Percentiles rank a stretch among this genome's conserved stretches.
Conservation (phyloP, 768 basidiomycete species). For the Pisolithus sp. region DNA sequence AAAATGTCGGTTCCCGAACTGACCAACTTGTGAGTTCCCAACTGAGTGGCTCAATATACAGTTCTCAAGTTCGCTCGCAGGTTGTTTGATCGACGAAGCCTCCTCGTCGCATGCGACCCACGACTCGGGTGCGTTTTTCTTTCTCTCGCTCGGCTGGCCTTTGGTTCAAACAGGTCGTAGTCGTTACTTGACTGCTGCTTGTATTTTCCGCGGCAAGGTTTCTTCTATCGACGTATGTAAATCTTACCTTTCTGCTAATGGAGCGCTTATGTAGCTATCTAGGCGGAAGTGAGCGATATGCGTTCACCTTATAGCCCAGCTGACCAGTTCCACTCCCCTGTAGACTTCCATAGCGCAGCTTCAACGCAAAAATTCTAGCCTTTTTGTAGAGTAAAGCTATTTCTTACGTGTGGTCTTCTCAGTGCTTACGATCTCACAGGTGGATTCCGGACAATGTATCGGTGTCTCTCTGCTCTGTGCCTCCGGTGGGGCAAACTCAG, state of each 20-base stretch:
- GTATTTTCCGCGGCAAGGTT: conserved; percentile 80
- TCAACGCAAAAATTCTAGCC: conserved; percentile 65
- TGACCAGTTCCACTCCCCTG: conserved; percentile 5
- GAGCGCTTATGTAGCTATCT: conserved; percentile 6
- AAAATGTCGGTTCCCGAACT: conserved; percentile 59
- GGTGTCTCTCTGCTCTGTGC: conserved; percentile 74
- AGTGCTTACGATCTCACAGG: conserved; percentile 29
- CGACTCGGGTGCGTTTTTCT: conserved; percentile 50
- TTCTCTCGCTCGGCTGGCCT: background rate
- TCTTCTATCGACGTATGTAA: conserved; percentile 70
- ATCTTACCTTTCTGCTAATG: background rate
- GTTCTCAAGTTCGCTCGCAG: conserved; percentile 29
- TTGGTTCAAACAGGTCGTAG: conserved; percentile 29
- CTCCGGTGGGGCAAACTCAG: conserved; percentile 73
- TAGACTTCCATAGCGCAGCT: conserved; percentile 68
- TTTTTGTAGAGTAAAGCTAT: conserved; percentile 69
- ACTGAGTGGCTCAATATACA: background rate
- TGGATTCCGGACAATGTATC: conserved; percentile 93
- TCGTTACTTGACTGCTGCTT: conserved; percentile 81
- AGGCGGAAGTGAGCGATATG: conserved; percentile 46
- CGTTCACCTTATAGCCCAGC: conserved; percentile 1
- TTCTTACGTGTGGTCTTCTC: background rate
- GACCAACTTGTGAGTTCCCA: conserved; percentile 56
- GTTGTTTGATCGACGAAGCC: conserved; percentile 72
- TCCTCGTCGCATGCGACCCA: conserved; percentile 81